Base-by-base conservation (phyloP, 495 filamentous ascomycete genomes). In the Annulohypoxylon maeteangense region DNA sequence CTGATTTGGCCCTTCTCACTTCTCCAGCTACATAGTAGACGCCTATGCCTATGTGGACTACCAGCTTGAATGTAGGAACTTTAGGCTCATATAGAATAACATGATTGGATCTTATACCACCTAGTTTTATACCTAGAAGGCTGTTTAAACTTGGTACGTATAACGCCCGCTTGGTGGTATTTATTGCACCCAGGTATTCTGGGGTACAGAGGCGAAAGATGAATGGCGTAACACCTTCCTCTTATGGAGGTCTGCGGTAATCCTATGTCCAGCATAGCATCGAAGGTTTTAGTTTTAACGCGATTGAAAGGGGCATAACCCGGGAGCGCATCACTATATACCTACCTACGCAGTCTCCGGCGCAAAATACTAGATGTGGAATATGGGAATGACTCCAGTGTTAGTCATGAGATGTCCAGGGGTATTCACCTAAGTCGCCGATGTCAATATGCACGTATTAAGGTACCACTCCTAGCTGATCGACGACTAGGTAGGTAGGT, bases 151-250 rank as follows among this genome's bases (percentile, higher is more conserved):
- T 3, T 10, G 8, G 8, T 8, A 48, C 7, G 12, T 50, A 25
- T 50, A 12, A 18, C 22, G 11, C 11, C 1, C 1, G 27, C 3
- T 14, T 50, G 45, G 45, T 50, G 45, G 45, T 50, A 50, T 50
- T 25, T 10, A 16, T 4, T 16, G 16, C 20, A 20, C n/a, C 11
- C 8, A 31, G 22, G 48, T 53, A 53, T 53, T 31, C 48, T 31
- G 48, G 48, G 48, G 48, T 53, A 31, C 48, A 53, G 48, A 53
- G 48, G 48, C 48, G 25, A 53, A 53, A 31, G 18, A 48, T 14
- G 25, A 31, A 12, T 31, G 14, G 48, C 23, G 27, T 53, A 53
- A 53, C 25, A 53, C 48, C 48, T 53, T 53, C 48, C 48, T 53
- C 23, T 31, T 53, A 4, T 1, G 48, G 48, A 31, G 4, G 25